Evolutionary conservation across 2,329 filamentous ascomycete species (phyloP).

Genomic region (Botryotinia convoluta): DNA sequence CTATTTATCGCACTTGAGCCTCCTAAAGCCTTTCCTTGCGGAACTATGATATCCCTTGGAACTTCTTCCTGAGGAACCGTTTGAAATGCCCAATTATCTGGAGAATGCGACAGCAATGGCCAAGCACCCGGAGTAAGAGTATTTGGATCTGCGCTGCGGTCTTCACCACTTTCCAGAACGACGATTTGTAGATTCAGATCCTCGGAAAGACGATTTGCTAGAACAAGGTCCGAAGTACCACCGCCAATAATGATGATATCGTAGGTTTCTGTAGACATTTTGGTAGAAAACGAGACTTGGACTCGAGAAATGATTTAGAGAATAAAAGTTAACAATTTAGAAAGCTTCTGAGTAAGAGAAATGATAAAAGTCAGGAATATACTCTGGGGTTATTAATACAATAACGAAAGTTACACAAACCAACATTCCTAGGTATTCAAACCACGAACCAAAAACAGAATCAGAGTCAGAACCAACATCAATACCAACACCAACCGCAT

Average conservation of each 20-base stretch:
- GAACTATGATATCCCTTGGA: neutral
- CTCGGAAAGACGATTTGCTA: neutral
- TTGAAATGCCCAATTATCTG: neutral
- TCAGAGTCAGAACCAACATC: too few relatives aligned
- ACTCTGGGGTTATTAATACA: too few relatives aligned
- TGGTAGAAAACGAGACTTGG: neutral
- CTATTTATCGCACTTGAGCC: neutral
- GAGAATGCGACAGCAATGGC: neutral
- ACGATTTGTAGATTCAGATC: neutral
- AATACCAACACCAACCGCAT: too few relatives aligned
- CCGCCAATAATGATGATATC: neutral
- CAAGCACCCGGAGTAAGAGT: neutral
- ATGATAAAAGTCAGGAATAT: too few relatives aligned
- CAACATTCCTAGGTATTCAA: too few relatives aligned
- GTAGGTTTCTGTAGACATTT: neutral
- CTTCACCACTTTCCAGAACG: neutral
- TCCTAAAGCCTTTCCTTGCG: neutral
- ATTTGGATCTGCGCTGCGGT: neutral
- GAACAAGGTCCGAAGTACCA: neutral
- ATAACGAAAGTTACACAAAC: too few relatives aligned
- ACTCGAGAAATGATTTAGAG: too few relatives aligned
- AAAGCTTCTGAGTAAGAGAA: too few relatives aligned
- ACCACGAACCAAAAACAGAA: too few relatives aligned
- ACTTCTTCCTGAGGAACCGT: neutral
- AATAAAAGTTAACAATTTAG: too few relatives aligned